Percentiles rank a stretch among this genome's conserved stretches.
Conservation (phyloP, 2,329 filamentous ascomycete species). For the Fonsecaea monophora region DNA sequence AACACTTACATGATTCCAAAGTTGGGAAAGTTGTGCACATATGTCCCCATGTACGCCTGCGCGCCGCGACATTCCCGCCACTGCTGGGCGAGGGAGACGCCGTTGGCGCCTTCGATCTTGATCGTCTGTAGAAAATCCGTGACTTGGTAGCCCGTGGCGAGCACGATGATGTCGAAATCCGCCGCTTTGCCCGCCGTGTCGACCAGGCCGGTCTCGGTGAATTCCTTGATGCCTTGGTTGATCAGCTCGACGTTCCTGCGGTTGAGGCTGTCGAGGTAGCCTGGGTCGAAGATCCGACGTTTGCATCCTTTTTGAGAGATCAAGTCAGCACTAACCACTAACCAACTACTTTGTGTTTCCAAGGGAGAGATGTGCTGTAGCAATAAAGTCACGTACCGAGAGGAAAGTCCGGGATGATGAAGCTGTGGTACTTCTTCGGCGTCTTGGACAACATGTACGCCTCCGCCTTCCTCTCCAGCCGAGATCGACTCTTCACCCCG, state of each 20-base stretch:
- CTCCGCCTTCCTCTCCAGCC: slow-evolving; percentile 16
- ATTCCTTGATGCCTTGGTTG: slow-evolving; percentile 17
- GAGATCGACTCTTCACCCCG: slow-evolving; percentile 7
- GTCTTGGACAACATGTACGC: slow-evolving; percentile 56
- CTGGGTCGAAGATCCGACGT: slow-evolving; percentile 64
- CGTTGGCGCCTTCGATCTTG: slow-evolving; percentile 42
- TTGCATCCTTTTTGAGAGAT: slow-evolving; percentile 55
- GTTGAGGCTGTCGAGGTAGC: slow-evolving; percentile 62
- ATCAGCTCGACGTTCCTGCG: slow-evolving; percentile 61
- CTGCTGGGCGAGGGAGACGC: slow-evolving; percentile 42
- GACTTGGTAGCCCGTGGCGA: slow-evolving; percentile 49
- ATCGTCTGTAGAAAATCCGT: slow-evolving; percentile 46
- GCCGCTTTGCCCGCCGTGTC: not conserved
- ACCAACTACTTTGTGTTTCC: no score
- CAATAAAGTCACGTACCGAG: slow-evolving; percentile 48
- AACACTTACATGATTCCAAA: slow-evolving; percentile 60
- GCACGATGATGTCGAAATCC: slow-evolving; percentile 45
- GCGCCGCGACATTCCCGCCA: slow-evolving; percentile 44
- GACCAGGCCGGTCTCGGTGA: slow-evolving; percentile 22
- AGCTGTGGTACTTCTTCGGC: slow-evolving; percentile 65
- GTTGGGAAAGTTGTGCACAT: slow-evolving; percentile 67
- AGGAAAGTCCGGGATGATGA: slow-evolving; percentile 66
- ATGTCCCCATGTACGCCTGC: slow-evolving; percentile 48
- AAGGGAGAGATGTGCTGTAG: no score
- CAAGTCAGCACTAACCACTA: no score